phyloP scores from a whole-genome alignment of 2,329 filamentous ascomycete species.

The Clarireedia hainanense region DNA sequence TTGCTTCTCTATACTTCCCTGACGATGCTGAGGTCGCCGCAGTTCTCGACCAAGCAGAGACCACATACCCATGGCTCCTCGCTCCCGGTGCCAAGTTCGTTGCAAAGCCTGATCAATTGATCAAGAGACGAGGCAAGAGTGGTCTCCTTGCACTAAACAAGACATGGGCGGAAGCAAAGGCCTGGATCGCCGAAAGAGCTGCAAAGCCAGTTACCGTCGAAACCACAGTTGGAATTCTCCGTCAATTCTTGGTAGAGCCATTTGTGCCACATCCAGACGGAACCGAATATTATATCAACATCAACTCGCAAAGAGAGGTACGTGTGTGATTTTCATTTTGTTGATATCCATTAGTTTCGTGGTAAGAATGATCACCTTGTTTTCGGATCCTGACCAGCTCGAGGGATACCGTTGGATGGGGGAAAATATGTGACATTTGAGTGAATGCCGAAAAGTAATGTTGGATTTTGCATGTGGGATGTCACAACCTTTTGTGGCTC shows the following conservation, averaged over 20 bases:
- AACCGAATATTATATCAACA: slow-evolving; percentile 99
- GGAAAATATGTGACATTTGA: slow-evolving; percentile 8
- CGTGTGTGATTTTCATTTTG: slow-evolving; percentile 37
- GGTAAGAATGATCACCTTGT: not conserved
- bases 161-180: slow-evolving; percentile 87
- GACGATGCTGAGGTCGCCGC: slow-evolving; percentile 76
- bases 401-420: not conserved
- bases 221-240: slow-evolving; percentile 77
- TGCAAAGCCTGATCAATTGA: slow-evolving; percentile 98
- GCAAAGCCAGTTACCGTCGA: slow-evolving; percentile 92
- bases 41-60: slow-evolving; percentile 90
- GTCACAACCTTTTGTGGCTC: slow-evolving; percentile 18
- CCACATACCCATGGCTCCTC: slow-evolving; percentile 94
- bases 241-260: slow-evolving; percentile 96
- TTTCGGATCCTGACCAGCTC: not conserved
- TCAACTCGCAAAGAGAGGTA: slow-evolving; percentile 99
- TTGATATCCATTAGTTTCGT: not conserved
- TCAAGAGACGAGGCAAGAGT: slow-evolving; percentile 99
- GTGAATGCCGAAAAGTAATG: slow-evolving; percentile 31
- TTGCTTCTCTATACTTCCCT: slow-evolving; percentile 88
- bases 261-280: slow-evolving; percentile 93
- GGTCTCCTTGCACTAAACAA: slow-evolving; percentile 95
- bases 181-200: slow-evolving; percentile 88
- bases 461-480: slow-evolving; percentile 17
- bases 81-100: slow-evolving; percentile 82